Conservation (phyloP, 2,329 filamentous ascomycete species). For the Chalaropsis thielavioides region DNA sequence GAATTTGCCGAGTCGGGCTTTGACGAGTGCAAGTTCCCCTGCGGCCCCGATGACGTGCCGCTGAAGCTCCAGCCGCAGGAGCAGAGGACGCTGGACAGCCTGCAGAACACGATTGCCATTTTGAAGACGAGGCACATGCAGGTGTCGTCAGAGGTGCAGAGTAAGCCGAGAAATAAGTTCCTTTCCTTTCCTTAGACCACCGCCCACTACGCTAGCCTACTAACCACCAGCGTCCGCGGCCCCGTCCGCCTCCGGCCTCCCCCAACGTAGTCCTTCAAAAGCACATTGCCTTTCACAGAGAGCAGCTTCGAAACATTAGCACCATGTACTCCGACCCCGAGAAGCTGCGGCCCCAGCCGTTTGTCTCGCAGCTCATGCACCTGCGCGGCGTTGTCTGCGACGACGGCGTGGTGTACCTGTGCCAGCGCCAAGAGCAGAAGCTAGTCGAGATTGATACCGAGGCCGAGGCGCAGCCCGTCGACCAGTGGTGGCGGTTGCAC, state of each 20-base stretch:
- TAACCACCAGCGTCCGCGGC: too few species aligned
- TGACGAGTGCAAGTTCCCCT: conserved; percentile 27
- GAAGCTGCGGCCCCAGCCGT: conserved; percentile 27
- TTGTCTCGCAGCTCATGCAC: conserved; percentile 33
- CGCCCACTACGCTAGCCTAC: not conserved
- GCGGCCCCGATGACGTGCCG: conserved; percentile 28
- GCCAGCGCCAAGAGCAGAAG: conserved; percentile 30
- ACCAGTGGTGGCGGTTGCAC: conserved; percentile 44
- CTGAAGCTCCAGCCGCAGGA: conserved; percentile 26
- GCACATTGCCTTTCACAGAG: conserved; percentile 13
- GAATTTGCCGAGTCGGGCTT: conserved; percentile 28
- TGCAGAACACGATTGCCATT: conserved; percentile 23
- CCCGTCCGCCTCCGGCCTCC: too few species aligned
- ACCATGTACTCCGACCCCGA: conserved; percentile 28
- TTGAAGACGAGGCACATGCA: conserved; percentile 20
- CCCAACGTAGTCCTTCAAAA: conserved; percentile 10
- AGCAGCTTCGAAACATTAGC: conserved; percentile 28
- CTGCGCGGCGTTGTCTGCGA: conserved; percentile 39
- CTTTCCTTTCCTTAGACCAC: not conserved
- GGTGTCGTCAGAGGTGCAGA: conserved; percentile 1
- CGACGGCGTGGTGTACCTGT: conserved; percentile 36
- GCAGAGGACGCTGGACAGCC: conserved; percentile 21
- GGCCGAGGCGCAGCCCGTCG: conserved; percentile 21
- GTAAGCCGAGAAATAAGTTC: not conserved
- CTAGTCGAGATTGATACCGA: conserved; percentile 30